Evolutionary conservation across 768 basidiomycete genomes (phyloP), one percentile per base, ranked within the genome.

Genomic region (Cyclocybe aegerita): DNA sequence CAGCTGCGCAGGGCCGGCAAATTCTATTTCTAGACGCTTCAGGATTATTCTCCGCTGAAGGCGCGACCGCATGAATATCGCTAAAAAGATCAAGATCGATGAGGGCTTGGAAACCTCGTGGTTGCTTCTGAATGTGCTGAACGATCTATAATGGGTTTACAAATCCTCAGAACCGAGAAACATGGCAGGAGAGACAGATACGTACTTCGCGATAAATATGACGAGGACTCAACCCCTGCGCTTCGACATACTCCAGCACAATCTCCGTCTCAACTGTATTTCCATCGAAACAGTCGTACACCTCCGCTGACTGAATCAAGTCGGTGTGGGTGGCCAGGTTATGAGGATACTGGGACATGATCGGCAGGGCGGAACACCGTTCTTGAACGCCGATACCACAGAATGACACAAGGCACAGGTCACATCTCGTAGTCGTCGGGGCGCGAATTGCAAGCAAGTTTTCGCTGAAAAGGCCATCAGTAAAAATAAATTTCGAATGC

Each of bases 261-360:
- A 89, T 81, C 32, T 93, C 91, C 29, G 90, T 89, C 65, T 93
- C 91, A 16, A 89, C 78, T 0, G 76, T 79, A 60, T 93, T 93
- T 54, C 77, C 77, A 55, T 85, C 79, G 63, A 93, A 93, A 57
- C 81, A 86, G 30, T 91, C 91, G 54, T 92, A 93, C n/a, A 83
- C 71, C 50, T 88, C 85, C 0, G 81, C 65, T 23, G 85, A 88
- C 64, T 88, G 82, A 36, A 93, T 85, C 43, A 93, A 74, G 64
- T 93, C 91, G n/a, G 79, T 67, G 14, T 90, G 63, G 53, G 83
- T 86, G 9, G 72, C 69, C 64, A 92, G 70, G 23, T 78, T 84
- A 50, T 91, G 85, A 2, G 85, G 89, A 11, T 88, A 81, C 55
- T 90, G 88, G 0, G 72, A 61, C 15, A 66, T 50, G 9, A 92